phyloP scores from a whole-genome alignment of 768 basidiomycete genomes.

The Auricularia heimuer region DNA sequence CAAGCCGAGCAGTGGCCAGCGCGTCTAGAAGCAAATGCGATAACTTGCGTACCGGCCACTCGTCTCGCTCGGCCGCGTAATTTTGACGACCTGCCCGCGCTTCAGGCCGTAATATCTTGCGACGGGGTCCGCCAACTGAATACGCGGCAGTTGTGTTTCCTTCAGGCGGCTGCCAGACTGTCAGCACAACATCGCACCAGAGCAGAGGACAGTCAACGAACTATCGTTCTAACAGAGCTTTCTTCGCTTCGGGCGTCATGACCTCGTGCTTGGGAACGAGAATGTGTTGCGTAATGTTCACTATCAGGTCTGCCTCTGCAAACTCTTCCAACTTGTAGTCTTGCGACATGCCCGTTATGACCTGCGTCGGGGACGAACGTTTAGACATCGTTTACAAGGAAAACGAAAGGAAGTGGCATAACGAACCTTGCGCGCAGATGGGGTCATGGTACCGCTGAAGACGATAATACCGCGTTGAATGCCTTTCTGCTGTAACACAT shows the following conservation, averaged over 20 bases:
- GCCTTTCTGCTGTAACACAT: constrained; percentile 83
- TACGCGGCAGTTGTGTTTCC: constrained; percentile 95
- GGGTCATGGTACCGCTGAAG: constrained; percentile 93
- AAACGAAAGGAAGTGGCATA: neutral
- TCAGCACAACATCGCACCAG: constrained; percentile 7
- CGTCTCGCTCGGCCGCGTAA: constrained; percentile 93
- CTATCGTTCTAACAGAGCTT: constrained; percentile 83
- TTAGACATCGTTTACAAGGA: constrained; percentile 7
- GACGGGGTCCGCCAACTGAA: constrained; percentile 94
- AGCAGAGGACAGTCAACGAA: constrained; percentile 33
- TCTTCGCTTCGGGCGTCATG: constrained; percentile 78
- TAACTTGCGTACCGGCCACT: constrained; percentile 89
- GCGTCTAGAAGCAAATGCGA: constrained; percentile 57
- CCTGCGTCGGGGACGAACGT: constrained; percentile 35
- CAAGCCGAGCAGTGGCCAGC: neutral
- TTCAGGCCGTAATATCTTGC: constrained; percentile 94
- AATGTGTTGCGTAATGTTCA: constrained; percentile 95
- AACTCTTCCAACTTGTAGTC: constrained; percentile 92
- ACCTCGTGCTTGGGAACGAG: constrained; percentile 92
- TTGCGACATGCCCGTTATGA: constrained; percentile 80
- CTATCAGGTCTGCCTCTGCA: constrained; percentile 89
- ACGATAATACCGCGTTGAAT: constrained; percentile 91
- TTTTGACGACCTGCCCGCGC: constrained; percentile 96
- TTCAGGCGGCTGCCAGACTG: constrained; percentile 67
- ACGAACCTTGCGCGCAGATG: constrained; percentile 85